phyloP scores from a whole-genome alignment of 2,329 filamentous ascomycete genomes.

The Alternaria arbusti region DNA sequence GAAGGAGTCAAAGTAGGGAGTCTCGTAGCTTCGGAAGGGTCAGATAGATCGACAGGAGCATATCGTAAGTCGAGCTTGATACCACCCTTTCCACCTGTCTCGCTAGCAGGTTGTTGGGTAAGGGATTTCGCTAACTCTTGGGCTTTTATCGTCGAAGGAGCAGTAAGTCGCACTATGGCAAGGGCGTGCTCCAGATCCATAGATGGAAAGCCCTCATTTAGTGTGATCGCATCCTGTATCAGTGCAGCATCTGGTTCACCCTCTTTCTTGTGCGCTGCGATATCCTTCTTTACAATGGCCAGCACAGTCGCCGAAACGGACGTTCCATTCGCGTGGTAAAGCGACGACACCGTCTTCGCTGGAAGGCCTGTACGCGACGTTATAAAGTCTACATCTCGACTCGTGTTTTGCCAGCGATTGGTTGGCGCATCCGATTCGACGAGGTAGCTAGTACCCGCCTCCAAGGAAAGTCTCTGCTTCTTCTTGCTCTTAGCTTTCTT shows the following conservation, averaged over 20 bases:
- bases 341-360: slow-evolving; percentile 57
- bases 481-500: slow-evolving; percentile 55
- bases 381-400: slow-evolving; percentile 67
- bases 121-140: slow-evolving; percentile 66
- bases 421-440: slow-evolving; percentile 29
- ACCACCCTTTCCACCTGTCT: slow-evolving; percentile 42
- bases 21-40: slow-evolving; percentile 36
- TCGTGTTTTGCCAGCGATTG: slow-evolving; percentile 66
- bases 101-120: slow-evolving; percentile 45
- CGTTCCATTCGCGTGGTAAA: slow-evolving; percentile 65
- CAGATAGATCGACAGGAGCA: slow-evolving; percentile 49
- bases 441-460: slow-evolving; percentile 25
- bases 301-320: slow-evolving; percentile 63
- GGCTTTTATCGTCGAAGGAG: slow-evolving; percentile 63
- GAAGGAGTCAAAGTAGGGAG: slow-evolving; percentile 35
- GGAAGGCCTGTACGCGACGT: slow-evolving; percentile 58
- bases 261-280: slow-evolving; percentile 47
- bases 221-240: slow-evolving; percentile 59
- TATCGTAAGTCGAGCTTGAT: slow-evolving; percentile 59
- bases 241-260: slow-evolving; percentile 51
- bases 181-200: slow-evolving; percentile 57
- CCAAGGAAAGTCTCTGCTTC: slow-evolving; percentile 38
- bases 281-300: slow-evolving; percentile 58
- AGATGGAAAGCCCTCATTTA: slow-evolving; percentile 62
- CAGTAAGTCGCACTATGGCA: slow-evolving; percentile 63